phyloP scores from a whole-genome alignment of 768 basidiomycete species.

The Ramaria rubella region DNA sequence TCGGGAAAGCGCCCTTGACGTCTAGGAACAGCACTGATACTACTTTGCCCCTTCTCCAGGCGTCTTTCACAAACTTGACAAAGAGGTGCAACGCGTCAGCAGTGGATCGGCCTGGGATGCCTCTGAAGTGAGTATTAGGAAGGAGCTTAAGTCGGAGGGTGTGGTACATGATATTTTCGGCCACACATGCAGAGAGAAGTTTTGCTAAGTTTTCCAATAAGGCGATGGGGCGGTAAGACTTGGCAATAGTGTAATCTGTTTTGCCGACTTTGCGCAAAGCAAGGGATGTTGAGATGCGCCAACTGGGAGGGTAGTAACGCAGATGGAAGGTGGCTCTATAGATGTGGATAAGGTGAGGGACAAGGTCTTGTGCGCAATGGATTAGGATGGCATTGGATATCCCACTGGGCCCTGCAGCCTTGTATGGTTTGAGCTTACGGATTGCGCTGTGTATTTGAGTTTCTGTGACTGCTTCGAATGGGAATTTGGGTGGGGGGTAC shows the following conservation, averaged over 20 bases:
- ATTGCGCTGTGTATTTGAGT: constrained; percentile 12
- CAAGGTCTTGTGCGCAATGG: neutral
- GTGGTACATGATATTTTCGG: constrained; percentile 19
- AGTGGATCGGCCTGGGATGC: constrained; percentile 32
- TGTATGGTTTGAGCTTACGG: constrained; percentile 14
- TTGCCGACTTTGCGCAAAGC: constrained; percentile 32
- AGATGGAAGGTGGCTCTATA: constrained; percentile 26
- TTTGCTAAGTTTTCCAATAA: constrained; percentile 30
- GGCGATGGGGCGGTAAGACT: constrained; percentile 33
- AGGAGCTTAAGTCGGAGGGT: constrained; percentile 29
- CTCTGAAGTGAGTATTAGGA: constrained; percentile 33
- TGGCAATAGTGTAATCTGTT: constrained; percentile 26
- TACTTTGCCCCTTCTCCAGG: constrained; percentile 23
- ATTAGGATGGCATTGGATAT: constrained; percentile 2
- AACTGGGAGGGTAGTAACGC: constrained; percentile 22
- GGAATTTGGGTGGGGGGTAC: constrained; percentile 15
- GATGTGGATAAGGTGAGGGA: constrained; percentile 12
- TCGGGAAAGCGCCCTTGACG: neutral
- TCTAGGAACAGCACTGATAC: constrained; percentile 15
- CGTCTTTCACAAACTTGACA: constrained; percentile 28
- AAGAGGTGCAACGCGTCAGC: constrained; percentile 31
- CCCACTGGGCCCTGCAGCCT: constrained; percentile 16
- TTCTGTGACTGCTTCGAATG: constrained; percentile 8
- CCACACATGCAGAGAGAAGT: constrained; percentile 18
- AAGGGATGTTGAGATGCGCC: constrained; percentile 25